Evolutionary conservation across 169 alveolate genomes (phyloP).

Genomic region (Eimeria falciformis): DNA sequence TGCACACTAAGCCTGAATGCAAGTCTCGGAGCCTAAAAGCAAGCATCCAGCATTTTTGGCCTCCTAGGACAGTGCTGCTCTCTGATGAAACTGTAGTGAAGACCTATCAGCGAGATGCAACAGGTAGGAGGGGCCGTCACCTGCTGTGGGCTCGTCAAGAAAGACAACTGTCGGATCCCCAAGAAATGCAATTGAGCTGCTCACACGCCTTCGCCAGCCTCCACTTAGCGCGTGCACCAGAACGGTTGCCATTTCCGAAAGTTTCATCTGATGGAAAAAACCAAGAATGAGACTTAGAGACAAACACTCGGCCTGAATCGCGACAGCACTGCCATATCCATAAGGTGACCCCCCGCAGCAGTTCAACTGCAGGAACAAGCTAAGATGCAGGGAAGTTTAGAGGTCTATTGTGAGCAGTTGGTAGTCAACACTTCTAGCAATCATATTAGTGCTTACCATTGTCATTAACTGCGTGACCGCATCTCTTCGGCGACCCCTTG

Average conservation of each 20-base stretch:
- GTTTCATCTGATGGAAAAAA: constrained; percentile 31
- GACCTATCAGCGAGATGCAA: too few relatives aligned
- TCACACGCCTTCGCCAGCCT: constrained; percentile 67
- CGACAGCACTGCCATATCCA: too few relatives aligned
- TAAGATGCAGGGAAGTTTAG: neutral
- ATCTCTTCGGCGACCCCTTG: constrained; percentile 54
- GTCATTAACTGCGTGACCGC: constrained; percentile 44
- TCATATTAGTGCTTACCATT: neutral
- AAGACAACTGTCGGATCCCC: constrained; percentile 89
- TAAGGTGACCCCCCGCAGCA: too few relatives aligned
- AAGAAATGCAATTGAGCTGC: constrained; percentile 85
- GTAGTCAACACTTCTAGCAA: too few relatives aligned
- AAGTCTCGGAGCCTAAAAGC: too few relatives aligned
- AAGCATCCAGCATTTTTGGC: too few relatives aligned
- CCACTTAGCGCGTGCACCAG: constrained; percentile 51
- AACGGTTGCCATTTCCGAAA: constrained; percentile 65
- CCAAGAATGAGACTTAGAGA: too few relatives aligned
- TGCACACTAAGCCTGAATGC: too few relatives aligned
- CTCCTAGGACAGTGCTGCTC: too few relatives aligned
- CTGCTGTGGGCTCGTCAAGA: constrained; percentile 71
- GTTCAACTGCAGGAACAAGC: too few relatives aligned
- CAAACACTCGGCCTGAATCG: too few relatives aligned
- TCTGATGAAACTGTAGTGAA: too few relatives aligned
- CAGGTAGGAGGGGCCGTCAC: neutral
- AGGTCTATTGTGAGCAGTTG: neutral